These are phyloP conservation scores for Funneliformis mosseae DNA, from an alignment of 192 early-diverging fungal genomes.

Conservation along the genomic window DNA sequence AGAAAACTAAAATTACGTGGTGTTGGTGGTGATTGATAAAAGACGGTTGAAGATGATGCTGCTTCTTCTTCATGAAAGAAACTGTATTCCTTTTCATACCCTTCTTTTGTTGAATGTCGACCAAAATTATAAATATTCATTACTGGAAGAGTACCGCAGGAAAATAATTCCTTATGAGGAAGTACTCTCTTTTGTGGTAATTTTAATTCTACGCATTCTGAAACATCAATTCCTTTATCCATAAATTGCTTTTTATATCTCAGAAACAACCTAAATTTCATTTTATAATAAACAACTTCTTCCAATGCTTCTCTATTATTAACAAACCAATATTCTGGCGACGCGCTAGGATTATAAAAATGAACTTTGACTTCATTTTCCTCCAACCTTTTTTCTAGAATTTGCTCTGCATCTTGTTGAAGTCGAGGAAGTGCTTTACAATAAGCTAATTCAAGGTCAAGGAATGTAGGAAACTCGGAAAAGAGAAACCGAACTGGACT, in stretches of 20 bases:
- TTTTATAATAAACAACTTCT: constrained; percentile 25
- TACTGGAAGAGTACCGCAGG: neutral
- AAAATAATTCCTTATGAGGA: neutral
- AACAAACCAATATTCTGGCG: constrained; percentile 21
- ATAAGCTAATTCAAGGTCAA: constrained; percentile 1
- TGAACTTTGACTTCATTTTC: neutral
- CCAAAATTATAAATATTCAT: neutral
- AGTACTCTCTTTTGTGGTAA: neutral
- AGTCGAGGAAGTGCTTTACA: neutral
- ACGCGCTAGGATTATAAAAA: neutral
- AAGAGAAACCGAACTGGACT: neutral
- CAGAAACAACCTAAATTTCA: constrained; percentile 1
- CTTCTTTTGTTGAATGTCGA: neutral
- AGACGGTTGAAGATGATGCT: neutral
- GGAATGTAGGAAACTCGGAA: neutral
- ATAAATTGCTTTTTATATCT: constrained; percentile 13
- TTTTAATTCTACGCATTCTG: neutral
- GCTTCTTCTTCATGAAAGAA: neutral
- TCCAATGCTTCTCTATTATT: constrained; percentile 7
- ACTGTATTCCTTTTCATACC: neutral
- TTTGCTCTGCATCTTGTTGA: constrained; percentile 13
- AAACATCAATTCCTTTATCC: neutral
- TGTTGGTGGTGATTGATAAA: neutral
- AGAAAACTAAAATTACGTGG: neutral
- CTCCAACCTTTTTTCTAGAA: neutral